These are phyloP conservation scores for Populus davidiana DNA, from an alignment of 345 rosid species.

Conservation along the genomic window DNA sequence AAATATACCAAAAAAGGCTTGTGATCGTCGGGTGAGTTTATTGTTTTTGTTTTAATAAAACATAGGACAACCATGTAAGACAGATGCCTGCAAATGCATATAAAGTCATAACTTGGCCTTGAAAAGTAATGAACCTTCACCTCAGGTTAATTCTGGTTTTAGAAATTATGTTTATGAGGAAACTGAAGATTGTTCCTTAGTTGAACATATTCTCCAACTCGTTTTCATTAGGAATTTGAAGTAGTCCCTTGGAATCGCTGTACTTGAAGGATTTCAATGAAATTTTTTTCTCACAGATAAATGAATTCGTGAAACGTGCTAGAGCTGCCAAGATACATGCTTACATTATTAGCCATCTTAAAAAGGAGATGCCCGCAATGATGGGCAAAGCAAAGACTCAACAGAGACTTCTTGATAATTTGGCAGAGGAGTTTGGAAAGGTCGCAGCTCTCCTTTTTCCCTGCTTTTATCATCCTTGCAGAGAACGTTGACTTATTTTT, in stretches of 20 bases:
- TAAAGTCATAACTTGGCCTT: neutral
- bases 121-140: neutral
- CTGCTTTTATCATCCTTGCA: neutral
- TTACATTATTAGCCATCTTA: constrained; percentile 79
- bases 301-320: constrained; percentile 93
- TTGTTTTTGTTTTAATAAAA: neutral
- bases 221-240: neutral
- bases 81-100: neutral
- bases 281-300: constrained; percentile 47
- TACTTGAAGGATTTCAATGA: neutral
- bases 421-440: constrained; percentile 74
- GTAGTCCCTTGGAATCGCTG: neutral
- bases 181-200: no score
- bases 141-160: neutral
- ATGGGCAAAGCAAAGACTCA: constrained; percentile 93
- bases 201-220: neutral
- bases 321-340: constrained; percentile 97
- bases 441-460: constrained; percentile 28
- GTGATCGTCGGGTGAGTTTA: constrained; percentile 88
- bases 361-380: constrained; percentile 89
- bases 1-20: constrained; percentile 96
- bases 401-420: constrained; percentile 69
- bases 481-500: neutral
- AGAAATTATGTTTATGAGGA: no score
- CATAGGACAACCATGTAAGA: neutral